These are phyloP conservation scores for Chimonanthus salicifolius DNA, from an alignment of 164 flowering plant genomes.

Conservation along the genomic window DNA sequence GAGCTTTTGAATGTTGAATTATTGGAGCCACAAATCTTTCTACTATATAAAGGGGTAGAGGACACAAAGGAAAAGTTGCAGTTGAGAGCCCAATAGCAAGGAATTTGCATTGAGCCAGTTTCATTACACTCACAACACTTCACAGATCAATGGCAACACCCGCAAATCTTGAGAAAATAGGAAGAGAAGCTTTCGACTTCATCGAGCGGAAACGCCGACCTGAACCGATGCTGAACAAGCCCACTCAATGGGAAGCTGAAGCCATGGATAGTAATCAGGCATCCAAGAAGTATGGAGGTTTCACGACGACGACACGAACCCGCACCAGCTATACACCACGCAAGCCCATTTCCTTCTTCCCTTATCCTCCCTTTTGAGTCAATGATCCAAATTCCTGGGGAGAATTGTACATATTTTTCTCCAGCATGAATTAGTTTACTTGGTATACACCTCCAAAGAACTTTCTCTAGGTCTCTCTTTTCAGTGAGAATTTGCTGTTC, in stretches of 20 bases:
- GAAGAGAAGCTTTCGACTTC: not conserved
- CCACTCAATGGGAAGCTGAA: not conserved
- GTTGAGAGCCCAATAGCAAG: not conserved
- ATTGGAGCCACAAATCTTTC: no score
- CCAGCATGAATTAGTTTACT: no score
- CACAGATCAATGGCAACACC: not conserved
- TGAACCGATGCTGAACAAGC: not conserved
- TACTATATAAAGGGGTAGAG: not conserved
- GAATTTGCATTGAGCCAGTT: not conserved
- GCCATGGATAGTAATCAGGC: not conserved
- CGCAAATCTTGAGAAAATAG: not conserved
- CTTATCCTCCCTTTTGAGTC: not conserved
- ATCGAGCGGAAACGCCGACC: not conserved
- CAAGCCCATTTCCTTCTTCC: not conserved
- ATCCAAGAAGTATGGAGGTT: not conserved
- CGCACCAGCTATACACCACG: not conserved
- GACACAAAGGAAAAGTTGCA: no score
- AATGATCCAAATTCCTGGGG: no score
- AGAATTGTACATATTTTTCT: no score
- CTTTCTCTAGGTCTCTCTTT: no score
- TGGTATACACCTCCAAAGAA: no score
- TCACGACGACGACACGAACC: not conserved
- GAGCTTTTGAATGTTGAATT: no score
- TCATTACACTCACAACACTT: not conserved
- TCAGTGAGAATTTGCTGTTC: no score